Conservation (phyloP, 768 basidiomycete genomes). For the Gymnopilus junonius region DNA sequence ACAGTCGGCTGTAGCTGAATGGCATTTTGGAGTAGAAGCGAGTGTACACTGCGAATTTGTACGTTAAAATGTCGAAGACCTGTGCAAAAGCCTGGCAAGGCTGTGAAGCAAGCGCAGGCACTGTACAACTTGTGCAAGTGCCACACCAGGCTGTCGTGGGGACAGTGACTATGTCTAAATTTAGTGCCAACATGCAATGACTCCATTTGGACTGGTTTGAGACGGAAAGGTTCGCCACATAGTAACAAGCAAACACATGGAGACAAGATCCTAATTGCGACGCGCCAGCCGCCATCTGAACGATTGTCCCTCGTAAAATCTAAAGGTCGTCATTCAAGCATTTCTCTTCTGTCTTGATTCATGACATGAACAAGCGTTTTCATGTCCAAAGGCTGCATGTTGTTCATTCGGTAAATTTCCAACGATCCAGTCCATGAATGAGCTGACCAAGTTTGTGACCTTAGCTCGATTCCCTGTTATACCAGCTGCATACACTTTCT, state of each 20-base stretch:
- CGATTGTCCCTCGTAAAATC: background rate
- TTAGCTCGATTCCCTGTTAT: constrained; percentile 72
- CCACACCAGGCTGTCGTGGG: background rate
- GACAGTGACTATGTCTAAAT: background rate
- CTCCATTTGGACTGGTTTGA: background rate
- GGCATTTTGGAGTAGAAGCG: constrained; percentile 33
- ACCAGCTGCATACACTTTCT: constrained; percentile 75
- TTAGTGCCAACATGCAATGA: background rate
- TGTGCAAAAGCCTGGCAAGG: background rate
- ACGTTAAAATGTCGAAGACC: background rate
- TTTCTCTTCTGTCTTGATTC: constrained; percentile 20
- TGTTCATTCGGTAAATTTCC: constrained; percentile 60
- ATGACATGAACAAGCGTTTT: constrained; percentile 64
- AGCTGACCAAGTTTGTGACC: constrained; percentile 3
- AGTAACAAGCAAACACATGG: background rate
- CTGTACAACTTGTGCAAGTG: too few relatives aligned
- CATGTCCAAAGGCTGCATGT: constrained; percentile 75
- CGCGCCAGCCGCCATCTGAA: background rate
- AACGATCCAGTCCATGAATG: background rate
- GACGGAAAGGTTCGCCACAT: background rate
- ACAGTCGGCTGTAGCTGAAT: constrained; percentile 46
- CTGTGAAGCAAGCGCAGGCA: background rate
- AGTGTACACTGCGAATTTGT: background rate
- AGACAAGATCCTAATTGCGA: too few relatives aligned
- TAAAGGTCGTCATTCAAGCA: background rate